Percentiles rank a stretch among this genome's conserved stretches.
These are phyloP conservation scores for Rubia tinctorum DNA, from an alignment of 305 asterid genomes.

Conservation along the genomic window DNA sequence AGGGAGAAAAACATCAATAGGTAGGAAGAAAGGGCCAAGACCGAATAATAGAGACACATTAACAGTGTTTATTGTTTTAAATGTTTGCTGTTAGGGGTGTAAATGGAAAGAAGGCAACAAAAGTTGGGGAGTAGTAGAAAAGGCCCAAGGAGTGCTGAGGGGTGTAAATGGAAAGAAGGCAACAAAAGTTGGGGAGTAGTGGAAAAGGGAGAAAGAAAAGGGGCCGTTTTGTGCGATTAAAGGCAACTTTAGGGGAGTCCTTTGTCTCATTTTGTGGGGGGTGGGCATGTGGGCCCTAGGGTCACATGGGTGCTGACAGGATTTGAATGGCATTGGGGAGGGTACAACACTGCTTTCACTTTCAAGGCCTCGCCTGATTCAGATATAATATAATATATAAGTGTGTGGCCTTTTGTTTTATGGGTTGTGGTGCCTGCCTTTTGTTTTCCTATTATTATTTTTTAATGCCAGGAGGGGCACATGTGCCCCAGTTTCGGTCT, in stretches of 20 bases:
- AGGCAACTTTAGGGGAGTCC: constrained; percentile 40
- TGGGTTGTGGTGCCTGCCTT: constrained; percentile 28
- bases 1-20: constrained; percentile 13
- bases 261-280: constrained; percentile 45
- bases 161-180: neutral
- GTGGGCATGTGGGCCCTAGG: constrained; percentile 32
- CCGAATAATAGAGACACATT: constrained; percentile 5
- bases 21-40: neutral
- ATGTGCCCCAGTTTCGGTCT: constrained; percentile 20
- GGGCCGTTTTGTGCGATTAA: constrained; percentile 34
- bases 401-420: constrained; percentile 37
- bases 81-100: constrained; percentile 16
- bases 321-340: constrained; percentile 37
- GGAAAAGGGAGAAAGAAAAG: neutral
- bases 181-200: neutral
- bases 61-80: constrained; percentile 12
- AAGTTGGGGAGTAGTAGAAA: no score
- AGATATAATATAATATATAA: constrained; percentile 16
- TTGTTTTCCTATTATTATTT: constrained; percentile 21
- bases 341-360: constrained; percentile 38
- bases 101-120: no score
- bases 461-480: constrained; percentile 9
- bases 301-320: constrained; percentile 47
- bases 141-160: neutral
- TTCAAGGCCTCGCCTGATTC: constrained; percentile 25